Evolutionary conservation across 2,329 filamentous ascomycete species (phyloP).

Genomic region (Penicillium decumbens): DNA sequence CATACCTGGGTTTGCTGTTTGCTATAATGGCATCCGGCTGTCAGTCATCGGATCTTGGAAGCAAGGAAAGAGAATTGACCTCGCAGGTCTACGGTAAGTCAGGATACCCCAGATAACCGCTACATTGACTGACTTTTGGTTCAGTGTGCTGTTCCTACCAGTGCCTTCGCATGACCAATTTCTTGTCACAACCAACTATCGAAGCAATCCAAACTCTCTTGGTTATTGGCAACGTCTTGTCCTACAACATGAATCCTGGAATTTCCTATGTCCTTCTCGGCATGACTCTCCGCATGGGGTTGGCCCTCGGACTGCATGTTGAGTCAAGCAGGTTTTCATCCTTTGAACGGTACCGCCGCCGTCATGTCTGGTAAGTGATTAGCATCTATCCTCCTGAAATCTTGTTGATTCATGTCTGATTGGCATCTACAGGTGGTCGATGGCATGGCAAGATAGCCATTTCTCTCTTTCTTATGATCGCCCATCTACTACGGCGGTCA

Average conservation of each 20-base stretch:
- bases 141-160: slow-evolving; percentile 62
- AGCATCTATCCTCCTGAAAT: not conserved
- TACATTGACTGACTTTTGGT: not conserved
- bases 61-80: slow-evolving; percentile 58
- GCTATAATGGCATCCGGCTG: slow-evolving; percentile 60
- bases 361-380: slow-evolving; percentile 41
- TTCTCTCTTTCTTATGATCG: slow-evolving; percentile 61
- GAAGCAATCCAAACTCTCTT: slow-evolving; percentile 60
- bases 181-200: slow-evolving; percentile 57
- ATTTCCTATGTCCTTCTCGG: slow-evolving; percentile 59
- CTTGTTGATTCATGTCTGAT: not conserved
- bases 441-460: slow-evolving; percentile 62
- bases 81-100: slow-evolving; percentile 58
- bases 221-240: slow-evolving; percentile 59
- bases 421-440: slow-evolving; percentile 49
- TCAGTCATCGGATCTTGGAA: slow-evolving; percentile 55
- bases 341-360: slow-evolving; percentile 44
- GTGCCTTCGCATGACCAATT: slow-evolving; percentile 60
- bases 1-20: slow-evolving; percentile 58
- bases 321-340: slow-evolving; percentile 53
- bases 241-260: slow-evolving; percentile 62
- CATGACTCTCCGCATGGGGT: slow-evolving; percentile 57
- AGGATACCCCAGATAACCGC: not conserved
- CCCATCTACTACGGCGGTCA: slow-evolving; percentile 52
- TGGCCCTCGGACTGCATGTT: slow-evolving; percentile 58